Evolutionary conservation across 2,329 filamentous ascomycete genomes (phyloP), one percentile per base, ranked within the genome.

Genomic region (Leptographium flavum): DNA sequence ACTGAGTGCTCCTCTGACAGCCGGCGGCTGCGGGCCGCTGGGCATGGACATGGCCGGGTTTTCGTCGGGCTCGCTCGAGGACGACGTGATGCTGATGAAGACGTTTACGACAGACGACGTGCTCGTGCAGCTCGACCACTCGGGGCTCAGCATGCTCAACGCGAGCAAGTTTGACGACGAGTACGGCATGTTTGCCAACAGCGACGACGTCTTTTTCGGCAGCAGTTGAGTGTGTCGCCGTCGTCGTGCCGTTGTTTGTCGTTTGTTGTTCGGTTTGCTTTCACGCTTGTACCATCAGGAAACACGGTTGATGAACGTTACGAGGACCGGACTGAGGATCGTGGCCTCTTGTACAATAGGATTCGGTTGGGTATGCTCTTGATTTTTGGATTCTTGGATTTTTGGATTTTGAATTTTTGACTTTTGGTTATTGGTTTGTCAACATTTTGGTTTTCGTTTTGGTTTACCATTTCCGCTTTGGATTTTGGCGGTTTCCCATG

Each of bases 131-230:
- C 58, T 70, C 9, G 66, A 70, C 47, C 62, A 63, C 52, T 56
- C 47, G 33, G 69, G 72, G 32, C 56, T 67, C 27, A 65, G 59
- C 56, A 64, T 71, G 63, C 58, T 71, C 43, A 65, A 71, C 61
- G 64, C 71, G 54, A 63, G 59, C 58, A 73, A 73, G 58, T 73
- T 72, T 53, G 71, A 73, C 44, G 72, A 75, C 37, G 68, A 70
- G 37, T 72, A 71, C 48, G 64, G 62, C 56, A 70, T 76, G 68
- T 74, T 75, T 52, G 65, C 62, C 25, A 63, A 64, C 50, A 64
- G 60, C 48, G 69, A 72, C 45, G 71, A 74, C 49, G 60, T 74
- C 45, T 73, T 75, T 53, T 76, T 74, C 53, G 63, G 65, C 43
- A 51, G 25, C 48, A 45, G 42, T 44, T 51, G 39, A 42, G 33